These are phyloP conservation scores for Articulospora tetracladia DNA, from an alignment of 495 filamentous ascomycete species.

Conservation along the genomic window DNA sequence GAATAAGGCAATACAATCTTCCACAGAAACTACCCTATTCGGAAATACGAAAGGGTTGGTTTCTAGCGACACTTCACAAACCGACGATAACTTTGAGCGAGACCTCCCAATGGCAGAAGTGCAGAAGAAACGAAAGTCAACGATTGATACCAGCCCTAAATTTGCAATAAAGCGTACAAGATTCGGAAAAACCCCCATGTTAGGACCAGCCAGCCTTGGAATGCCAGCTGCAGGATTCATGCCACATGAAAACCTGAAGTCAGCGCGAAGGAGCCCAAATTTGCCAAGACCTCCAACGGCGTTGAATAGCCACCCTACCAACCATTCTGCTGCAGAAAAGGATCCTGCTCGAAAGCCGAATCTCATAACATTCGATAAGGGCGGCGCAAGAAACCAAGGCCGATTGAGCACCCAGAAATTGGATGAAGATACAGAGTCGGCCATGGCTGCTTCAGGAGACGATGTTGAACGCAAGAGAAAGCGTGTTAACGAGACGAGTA, in stretches of 20 bases:
- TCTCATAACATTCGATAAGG: slow-evolving; percentile 26
- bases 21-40: not conserved
- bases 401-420: slow-evolving; percentile 8
- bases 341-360: slow-evolving; percentile 14
- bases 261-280: not conserved
- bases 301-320: not conserved
- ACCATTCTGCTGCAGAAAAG: not conserved
- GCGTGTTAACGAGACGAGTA: not conserved
- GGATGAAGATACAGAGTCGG: not conserved
- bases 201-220: not conserved
- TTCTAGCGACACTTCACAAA: not conserved
- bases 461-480: slow-evolving; percentile 7
- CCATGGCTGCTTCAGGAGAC: not conserved
- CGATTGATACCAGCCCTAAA: not conserved
- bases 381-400: slow-evolving; percentile 32
- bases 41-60: not conserved
- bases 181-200: not conserved
- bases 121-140: not conserved
- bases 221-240: not conserved
- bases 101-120: not conserved
- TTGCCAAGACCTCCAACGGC: not conserved
- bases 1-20: not conserved
- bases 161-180: not conserved
- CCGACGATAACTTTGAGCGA: not conserved
- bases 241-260: not conserved